phyloP scores from a whole-genome alignment of 768 basidiomycete species.

The Strobilomyces echinocephalus region DNA sequence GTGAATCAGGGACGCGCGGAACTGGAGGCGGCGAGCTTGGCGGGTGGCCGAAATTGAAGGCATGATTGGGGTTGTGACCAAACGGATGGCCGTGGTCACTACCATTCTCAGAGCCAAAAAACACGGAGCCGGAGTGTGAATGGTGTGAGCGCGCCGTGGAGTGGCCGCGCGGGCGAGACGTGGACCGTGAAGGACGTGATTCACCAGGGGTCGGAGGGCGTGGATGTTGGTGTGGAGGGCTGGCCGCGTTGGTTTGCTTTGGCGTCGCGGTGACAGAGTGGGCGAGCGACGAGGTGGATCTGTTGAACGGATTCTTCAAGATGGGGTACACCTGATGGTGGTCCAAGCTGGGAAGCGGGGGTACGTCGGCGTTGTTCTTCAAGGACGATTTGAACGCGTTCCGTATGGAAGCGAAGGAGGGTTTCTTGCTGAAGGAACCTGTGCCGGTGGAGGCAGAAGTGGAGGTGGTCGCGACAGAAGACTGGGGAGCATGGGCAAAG shows the following conservation, averaged over 20 bases:
- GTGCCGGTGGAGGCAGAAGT: constrained; percentile 16
- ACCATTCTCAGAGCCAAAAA: constrained; percentile 64
- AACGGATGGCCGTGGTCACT: constrained; percentile 58
- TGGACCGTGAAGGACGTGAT: constrained; percentile 26
- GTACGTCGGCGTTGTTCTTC: constrained; percentile 56
- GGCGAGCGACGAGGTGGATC: constrained; percentile 71
- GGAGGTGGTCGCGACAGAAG: constrained; percentile 56
- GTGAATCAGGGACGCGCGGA: constrained; percentile 66
- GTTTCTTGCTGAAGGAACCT: constrained; percentile 63
- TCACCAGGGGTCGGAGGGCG: constrained; percentile 61
- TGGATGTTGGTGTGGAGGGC: constrained; percentile 43
- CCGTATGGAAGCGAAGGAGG: constrained; percentile 81
- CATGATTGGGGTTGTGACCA: constrained; percentile 26
- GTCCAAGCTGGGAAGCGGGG: constrained; percentile 73
- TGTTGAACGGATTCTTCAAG: constrained; percentile 78
- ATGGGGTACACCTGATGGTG: constrained; percentile 58
- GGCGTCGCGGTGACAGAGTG: constrained; percentile 38
- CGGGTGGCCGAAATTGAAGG: constrained; percentile 22
- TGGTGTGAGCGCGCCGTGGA: constrained; percentile 67
- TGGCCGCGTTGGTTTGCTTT: constrained; percentile 40
- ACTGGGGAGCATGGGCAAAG: constrained; percentile 67
- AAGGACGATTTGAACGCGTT: constrained; percentile 71
- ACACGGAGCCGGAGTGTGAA: constrained; percentile 71
- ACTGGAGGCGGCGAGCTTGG: constrained; percentile 69
- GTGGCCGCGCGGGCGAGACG: constrained; percentile 53